These are phyloP conservation scores for Blastocystis sp. DNA, from an alignment of 352 stramenopile genomes.

Conservation along the genomic window DNA sequence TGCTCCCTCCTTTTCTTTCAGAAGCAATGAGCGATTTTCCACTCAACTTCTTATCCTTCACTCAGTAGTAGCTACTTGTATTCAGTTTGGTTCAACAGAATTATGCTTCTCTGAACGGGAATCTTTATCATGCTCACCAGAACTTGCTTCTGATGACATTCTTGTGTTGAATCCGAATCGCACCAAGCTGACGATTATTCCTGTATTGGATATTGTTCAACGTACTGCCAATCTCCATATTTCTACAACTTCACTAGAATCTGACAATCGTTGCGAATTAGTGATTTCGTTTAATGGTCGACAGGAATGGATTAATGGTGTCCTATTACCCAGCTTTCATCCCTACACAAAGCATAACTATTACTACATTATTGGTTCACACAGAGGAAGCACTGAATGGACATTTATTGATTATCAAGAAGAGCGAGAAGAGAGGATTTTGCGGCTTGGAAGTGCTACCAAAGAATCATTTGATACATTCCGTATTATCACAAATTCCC, in stretches of 20 bases:
- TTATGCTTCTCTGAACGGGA: background rate
- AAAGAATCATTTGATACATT: background rate
- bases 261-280: background rate
- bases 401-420: background rate
- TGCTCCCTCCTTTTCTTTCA: background rate
- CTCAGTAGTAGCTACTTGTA: background rate
- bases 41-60: background rate
- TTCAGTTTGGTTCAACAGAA: background rate
- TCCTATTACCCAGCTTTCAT: background rate
- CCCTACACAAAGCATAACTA: background rate
- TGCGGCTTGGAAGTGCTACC: background rate
- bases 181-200: background rate
- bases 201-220: background rate
- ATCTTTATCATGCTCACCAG: background rate
- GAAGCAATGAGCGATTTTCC: background rate
- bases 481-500: background rate
- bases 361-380: background rate
- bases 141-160: background rate
- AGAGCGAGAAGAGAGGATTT: background rate
- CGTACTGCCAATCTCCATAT: background rate
- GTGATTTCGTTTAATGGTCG: background rate
- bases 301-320: constrained; percentile 5
- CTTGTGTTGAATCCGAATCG: background rate
- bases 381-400: background rate
- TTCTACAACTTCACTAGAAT: background rate